A percentile compares a stretch with the other conserved stretches of the same genome.
phyloP scores from a whole-genome alignment of 2,329 filamentous ascomycete species.

The Magnaporthiopsis rhizophila region DNA sequence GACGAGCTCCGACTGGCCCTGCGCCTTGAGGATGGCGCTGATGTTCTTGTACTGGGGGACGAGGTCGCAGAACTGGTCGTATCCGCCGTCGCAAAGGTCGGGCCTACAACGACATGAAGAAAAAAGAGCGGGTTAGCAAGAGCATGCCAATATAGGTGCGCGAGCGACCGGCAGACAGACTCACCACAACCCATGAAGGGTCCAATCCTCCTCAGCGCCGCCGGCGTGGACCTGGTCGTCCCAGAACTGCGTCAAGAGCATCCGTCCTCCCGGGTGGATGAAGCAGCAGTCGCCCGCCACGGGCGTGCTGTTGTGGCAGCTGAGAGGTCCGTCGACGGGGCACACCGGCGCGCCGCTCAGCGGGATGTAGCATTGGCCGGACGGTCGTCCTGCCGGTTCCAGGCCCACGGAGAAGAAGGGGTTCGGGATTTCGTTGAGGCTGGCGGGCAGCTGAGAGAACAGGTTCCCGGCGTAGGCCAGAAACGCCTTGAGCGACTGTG shows the following conservation, averaged over 20 bases:
- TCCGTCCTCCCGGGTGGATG: constrained; percentile 30
- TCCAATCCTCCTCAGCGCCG: constrained; percentile 35
- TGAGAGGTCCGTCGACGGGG: constrained; percentile 31
- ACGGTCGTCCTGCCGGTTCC: neutral
- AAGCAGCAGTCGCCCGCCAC: constrained; percentile 29
- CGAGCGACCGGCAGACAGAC: constrained; percentile 7
- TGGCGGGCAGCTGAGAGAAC: constrained; percentile 4
- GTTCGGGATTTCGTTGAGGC: constrained; percentile 8
- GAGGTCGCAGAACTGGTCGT: constrained; percentile 34
- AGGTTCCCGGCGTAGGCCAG: constrained; percentile 8
- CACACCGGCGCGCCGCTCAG: constrained; percentile 17
- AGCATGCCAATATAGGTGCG: neutral
- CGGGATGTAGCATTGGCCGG: constrained; percentile 5
- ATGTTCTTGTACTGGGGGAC: constrained; percentile 33
- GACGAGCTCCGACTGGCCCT: constrained; percentile 30
- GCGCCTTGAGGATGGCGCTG: constrained; percentile 30
- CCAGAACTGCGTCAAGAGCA: constrained; percentile 37
- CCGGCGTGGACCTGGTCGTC: constrained; percentile 30
- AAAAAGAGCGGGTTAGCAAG: no score
- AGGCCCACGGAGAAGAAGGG: constrained; percentile 4
- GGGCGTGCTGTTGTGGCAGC: constrained; percentile 30
- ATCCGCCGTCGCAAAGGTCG: constrained; percentile 35
- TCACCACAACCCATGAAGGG: constrained; percentile 35
- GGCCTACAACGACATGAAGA: constrained; percentile 22
- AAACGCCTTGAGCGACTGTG: constrained; percentile 6